Conservation (phyloP, 306 rosid genomes). For the Trifolium pratense region DNA sequence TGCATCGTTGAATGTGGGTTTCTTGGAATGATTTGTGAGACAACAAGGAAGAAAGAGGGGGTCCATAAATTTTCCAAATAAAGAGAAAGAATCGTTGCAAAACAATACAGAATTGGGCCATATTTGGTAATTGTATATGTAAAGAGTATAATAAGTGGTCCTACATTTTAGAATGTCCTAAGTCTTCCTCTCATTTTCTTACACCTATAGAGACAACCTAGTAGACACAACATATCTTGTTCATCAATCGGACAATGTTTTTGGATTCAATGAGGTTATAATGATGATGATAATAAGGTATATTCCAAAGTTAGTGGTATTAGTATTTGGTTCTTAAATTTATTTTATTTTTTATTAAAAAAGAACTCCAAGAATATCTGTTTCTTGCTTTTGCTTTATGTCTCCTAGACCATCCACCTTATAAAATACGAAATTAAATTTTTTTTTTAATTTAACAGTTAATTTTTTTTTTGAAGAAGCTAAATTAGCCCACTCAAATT, state of each 20-base stretch:
- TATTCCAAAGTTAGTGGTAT: slow-evolving; percentile 25
- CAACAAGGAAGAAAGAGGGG: slow-evolving; percentile 47
- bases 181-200: slow-evolving; percentile 35
- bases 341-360: background rate
- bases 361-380: slow-evolving; percentile 55
- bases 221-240: slow-evolving; percentile 52
- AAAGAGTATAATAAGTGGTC: slow-evolving; percentile 54
- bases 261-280: slow-evolving; percentile 61
- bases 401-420: slow-evolving; percentile 54
- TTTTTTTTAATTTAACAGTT: background rate
- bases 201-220: slow-evolving; percentile 47
- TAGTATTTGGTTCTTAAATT: background rate
- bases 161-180: slow-evolving; percentile 40
- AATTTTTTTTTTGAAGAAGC: too few species aligned
- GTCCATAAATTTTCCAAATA: slow-evolving; percentile 56
- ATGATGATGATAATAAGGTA: slow-evolving; percentile 53
- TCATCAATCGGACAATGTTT: slow-evolving; percentile 41
- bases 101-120: slow-evolving; percentile 58
- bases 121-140: slow-evolving; percentile 53
- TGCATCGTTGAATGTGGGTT: slow-evolving; percentile 66
- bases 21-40: slow-evolving; percentile 66
- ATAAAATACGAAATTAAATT: slow-evolving; percentile 42
- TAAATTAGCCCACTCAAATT: too few species aligned
- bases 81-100: slow-evolving; percentile 50
- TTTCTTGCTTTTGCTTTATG: slow-evolving; percentile 72